Percentiles rank a stretch among this genome's conserved stretches.
Conservation (phyloP, 202 grass and related monocot genomes). For the Setaria italica region DNA sequence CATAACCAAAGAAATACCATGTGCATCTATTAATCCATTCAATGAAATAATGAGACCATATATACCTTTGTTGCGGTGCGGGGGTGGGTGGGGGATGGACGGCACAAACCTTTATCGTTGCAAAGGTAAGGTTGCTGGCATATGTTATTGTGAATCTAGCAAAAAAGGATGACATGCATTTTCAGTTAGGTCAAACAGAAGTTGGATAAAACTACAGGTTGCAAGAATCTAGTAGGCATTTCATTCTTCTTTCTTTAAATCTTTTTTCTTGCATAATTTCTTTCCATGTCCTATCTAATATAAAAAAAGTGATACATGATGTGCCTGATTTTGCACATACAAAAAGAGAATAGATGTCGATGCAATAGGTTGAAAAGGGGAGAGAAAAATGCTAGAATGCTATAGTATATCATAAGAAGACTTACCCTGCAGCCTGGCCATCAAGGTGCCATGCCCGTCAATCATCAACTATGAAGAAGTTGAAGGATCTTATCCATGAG, state of each 20-base stretch:
- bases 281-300: not conserved
- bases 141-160: slow-evolving; percentile 61
- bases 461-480: slow-evolving; percentile 59
- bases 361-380: not conserved
- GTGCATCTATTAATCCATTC: not conserved
- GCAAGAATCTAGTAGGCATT: not conserved
- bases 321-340: not conserved
- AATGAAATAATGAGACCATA: not conserved
- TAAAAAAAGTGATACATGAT: not conserved
- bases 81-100: too few species aligned
- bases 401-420: not conserved
- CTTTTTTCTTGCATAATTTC: not conserved
- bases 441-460: slow-evolving; percentile 67
- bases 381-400: not conserved
- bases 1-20: not conserved
- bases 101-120: slow-evolving; percentile 59
- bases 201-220: not conserved
- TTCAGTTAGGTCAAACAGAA: not conserved
- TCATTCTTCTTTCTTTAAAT: not conserved
- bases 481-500: slow-evolving; percentile 60
- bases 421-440: slow-evolving; percentile 61
- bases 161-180: not conserved
- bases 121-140: slow-evolving; percentile 61
- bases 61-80: not conserved
- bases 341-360: not conserved